phyloP scores from a whole-genome alignment of 805 yeast genomes.

The Monosporozyma solicola region DNA sequence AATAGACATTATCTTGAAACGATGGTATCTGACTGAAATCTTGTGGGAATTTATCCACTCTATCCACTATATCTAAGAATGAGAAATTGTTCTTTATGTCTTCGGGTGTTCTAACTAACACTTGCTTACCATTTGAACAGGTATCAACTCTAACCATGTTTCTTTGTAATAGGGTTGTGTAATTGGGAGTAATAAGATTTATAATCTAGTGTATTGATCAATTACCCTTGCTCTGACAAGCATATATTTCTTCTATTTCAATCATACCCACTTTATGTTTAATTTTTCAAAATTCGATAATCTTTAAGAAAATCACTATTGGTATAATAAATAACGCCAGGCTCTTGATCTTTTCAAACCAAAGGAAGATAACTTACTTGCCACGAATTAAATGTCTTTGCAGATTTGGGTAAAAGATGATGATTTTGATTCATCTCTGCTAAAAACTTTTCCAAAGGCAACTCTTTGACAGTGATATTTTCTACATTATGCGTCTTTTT shows the following conservation, averaged over 20 bases:
- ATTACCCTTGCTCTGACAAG: background rate
- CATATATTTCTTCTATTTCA: background rate
- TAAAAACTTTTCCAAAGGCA: slow-evolving; percentile 6
- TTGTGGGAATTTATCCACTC: slow-evolving; percentile 24
- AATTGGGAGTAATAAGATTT: background rate
- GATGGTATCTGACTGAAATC: slow-evolving; percentile 12
- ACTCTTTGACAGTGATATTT: slow-evolving; percentile 7
- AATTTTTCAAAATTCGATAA: background rate
- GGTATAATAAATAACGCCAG: too few species aligned
- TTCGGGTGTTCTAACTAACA: slow-evolving; percentile 17
- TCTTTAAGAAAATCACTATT: background rate
- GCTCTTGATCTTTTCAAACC: background rate
- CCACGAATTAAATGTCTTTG: slow-evolving; percentile 15
- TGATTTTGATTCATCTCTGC: slow-evolving; percentile 2
- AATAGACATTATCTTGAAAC: slow-evolving; percentile 25
- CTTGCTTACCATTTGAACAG: slow-evolving; percentile 10
- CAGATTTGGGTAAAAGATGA: slow-evolving; percentile 9
- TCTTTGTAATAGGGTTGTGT: background rate
- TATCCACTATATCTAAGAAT: slow-evolving; percentile 18
- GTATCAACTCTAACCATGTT: slow-evolving; percentile 17
- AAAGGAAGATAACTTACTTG: slow-evolving; percentile 12
- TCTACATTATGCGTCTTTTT: slow-evolving; percentile 14
- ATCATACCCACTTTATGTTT: background rate
- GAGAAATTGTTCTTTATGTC: slow-evolving; percentile 18
- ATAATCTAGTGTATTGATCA: background rate